Evolutionary conservation across 176 grass and related monocot genomes (phyloP).

Genomic region (Ensete glaucum): DNA sequence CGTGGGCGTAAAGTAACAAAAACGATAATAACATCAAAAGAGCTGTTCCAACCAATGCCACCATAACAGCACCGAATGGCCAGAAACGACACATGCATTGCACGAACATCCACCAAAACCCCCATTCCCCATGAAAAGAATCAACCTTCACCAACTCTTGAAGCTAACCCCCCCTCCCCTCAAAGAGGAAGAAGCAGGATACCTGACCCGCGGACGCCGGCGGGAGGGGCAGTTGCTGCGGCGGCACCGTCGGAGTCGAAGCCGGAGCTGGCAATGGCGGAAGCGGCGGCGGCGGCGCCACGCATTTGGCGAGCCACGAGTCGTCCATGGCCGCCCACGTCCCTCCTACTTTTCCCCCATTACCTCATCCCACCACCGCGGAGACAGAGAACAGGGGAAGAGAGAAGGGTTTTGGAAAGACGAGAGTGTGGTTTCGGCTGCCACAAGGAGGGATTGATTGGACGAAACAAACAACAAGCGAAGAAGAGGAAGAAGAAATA

Average conservation of each 20-base stretch:
- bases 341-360: not conserved
- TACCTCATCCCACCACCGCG: not conserved
- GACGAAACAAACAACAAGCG: not conserved
- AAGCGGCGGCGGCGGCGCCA: not conserved
- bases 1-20: not conserved
- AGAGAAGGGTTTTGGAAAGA: not conserved
- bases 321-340: not conserved
- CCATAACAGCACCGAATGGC: not conserved
- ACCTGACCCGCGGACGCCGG: not conserved
- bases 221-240: not conserved
- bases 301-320: slow-evolving; percentile 10
- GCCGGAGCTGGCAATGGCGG: not conserved
- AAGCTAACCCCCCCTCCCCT: no score
- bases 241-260: not conserved
- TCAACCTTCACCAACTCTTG: not conserved
- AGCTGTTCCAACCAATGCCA: not conserved
- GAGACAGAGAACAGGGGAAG: not conserved
- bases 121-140: not conserved
- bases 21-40: not conserved
- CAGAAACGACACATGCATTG: not conserved
- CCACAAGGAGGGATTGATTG: not conserved
- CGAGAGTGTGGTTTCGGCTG: not conserved
- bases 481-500: not conserved
- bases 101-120: not conserved
- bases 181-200: not conserved